Evolutionary conservation across 179 eudicot genomes (phyloP), one percentile per base, ranked within the genome.

Genomic region (Beta corolliflora): DNA sequence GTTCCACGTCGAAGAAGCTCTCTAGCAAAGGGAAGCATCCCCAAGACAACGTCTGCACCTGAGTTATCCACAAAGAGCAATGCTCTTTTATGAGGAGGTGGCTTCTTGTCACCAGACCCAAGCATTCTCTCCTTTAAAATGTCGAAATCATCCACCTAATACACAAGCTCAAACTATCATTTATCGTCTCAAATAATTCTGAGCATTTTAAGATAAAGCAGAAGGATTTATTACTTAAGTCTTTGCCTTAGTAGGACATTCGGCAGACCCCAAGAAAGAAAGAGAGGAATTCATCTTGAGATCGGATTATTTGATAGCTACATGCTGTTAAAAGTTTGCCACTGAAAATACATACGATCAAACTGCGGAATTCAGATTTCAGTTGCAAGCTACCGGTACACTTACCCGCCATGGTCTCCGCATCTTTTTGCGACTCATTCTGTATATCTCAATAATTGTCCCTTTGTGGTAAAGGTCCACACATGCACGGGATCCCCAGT

Each of bases 401-500:
- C 93, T 81, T 84, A 90, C 99, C 91, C 97, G 88, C 95, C 97
- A 96, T 69, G 99, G 99, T 85, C 98, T 90, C 76, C 92, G 99
- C 99, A 96, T 94, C 89, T 96, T 94, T 64, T 91, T 85, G 59
- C 99, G 97, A 83, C 99, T 96, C 99, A 96, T 96, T 82, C 99
- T 85, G 79, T 96, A 96, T 68, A 96, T 96, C 86, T 96, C 99
- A 13, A 94, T 96, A 77, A 96, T 96, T 31, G 98, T 96, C 77
- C 99, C 99, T 83, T 94, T 86, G 83, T 93, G 94, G 87, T 96
- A 96, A 80, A 96, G 99, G 75, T 96, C 98, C 82, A 96, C 99
- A 88, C 99, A 94, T 25, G 99, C 99, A 75, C 97, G 98, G 46
- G 98, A 94, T 77, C 99, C 98, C 99, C 99, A 96, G 78, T 96